Conservation (phyloP, 202 grass and related monocot genomes). For the Eragrostis tef region DNA sequence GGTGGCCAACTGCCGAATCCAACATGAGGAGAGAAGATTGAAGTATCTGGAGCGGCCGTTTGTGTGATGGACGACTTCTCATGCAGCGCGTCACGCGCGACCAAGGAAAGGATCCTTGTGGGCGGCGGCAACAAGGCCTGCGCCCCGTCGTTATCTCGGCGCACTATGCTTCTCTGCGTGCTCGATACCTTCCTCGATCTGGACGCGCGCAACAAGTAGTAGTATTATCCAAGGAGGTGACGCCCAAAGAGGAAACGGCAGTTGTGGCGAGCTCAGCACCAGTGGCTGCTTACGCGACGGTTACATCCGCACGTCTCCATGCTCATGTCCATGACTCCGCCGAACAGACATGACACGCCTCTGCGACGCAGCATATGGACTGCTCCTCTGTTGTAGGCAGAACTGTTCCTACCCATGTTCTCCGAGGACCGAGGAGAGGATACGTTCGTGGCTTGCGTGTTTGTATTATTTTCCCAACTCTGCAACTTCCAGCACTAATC, state of each 20-base stretch:
- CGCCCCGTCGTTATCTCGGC: background rate
- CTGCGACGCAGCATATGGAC: background rate
- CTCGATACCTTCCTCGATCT: background rate
- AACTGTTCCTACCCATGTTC: background rate
- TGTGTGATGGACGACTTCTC: background rate
- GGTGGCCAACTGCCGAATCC: background rate
- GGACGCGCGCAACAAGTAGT: background rate
- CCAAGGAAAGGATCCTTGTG: background rate
- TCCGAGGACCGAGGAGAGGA: too few relatives aligned
- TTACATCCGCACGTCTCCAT: conserved; percentile 5
- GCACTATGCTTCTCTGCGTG: background rate
- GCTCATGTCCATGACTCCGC: background rate
- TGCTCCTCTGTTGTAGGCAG: background rate
- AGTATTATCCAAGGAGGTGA: background rate
- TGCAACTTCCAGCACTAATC: too few relatives aligned
- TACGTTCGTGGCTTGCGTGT: too few relatives aligned
- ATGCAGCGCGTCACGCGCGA: too few relatives aligned
- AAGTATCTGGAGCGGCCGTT: background rate
- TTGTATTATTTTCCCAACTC: too few relatives aligned
- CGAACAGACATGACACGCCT: background rate
- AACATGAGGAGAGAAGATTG: background rate
- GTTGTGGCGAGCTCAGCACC: background rate
- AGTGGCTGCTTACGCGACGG: background rate
- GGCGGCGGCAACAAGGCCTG: background rate
- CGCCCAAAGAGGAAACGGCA: conserved; percentile 3